Evolutionary conservation across 1,139 yeast genomes (phyloP), one percentile per base, ranked within the genome.

Genomic region (Zygosaccharomyces sapae): DNA sequence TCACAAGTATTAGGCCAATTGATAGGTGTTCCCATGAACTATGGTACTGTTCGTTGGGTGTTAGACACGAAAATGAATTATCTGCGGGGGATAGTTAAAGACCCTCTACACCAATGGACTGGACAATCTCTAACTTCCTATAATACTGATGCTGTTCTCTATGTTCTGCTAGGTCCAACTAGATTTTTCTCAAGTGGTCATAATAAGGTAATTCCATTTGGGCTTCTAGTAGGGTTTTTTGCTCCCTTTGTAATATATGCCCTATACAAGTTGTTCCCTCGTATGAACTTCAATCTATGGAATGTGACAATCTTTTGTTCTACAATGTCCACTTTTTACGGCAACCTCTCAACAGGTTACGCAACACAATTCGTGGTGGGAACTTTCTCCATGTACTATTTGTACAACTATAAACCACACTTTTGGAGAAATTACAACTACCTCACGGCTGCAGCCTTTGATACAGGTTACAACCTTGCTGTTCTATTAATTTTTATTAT

Each of bases 91-190:
- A 52, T 58, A 1, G 57, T 60, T 36, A 57, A 50, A 1, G 80
- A 76, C 52, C 77, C 78, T 0, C 59, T 75, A 24, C 75, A 74
- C 52, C 80, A 76, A 56, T 76, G 80, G 80, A 75, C 79, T 1
- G 79, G 77, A 3, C 79, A 75, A 52, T 55, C 65, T 5, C 66
- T 75, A 27, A 65, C 68, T 31, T 61, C 67, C 12, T 68, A 67
- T 49, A 74, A 75, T 53, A 72, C 77, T 10, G 74, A 75, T 55
- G 75, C 80, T 9, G 71, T 76, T 25, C 79, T 74, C 54, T 75
- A 75, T 50, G 79, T 75, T 12, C 67, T 76, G 1, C 59, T 76
- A 38, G 81, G 80, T 0, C 80, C 80, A 0, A 54, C 62, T 5
- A 59, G 72, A 34, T 61, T 76, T 3, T 76, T 76, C 52, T 58